Evolutionary conservation across 805 yeast species (phyloP).

Genomic region (Candida morakotiae): DNA sequence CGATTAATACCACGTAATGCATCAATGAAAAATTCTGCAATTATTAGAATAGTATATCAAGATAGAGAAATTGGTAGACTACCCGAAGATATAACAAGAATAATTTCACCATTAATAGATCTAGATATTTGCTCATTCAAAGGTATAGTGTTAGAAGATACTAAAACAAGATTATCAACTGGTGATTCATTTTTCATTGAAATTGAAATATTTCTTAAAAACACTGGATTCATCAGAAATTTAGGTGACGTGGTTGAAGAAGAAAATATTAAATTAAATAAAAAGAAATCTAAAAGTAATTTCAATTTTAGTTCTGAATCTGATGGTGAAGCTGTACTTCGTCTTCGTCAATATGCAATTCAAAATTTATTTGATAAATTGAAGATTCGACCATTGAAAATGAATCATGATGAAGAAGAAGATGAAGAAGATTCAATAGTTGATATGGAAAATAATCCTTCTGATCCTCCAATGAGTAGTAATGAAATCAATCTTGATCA

Average conservation of each 20-base stretch:
- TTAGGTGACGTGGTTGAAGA: slow-evolving; percentile 10
- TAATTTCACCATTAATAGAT: slow-evolving; percentile 63
- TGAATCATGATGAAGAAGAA: slow-evolving; percentile 10
- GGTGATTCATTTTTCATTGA: slow-evolving; percentile 77
- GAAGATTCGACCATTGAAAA: slow-evolving; percentile 23
- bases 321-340: slow-evolving; percentile 45
- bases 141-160: slow-evolving; percentile 56
- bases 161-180: slow-evolving; percentile 48
- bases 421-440: slow-evolving; percentile 5
- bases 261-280: not conserved
- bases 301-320: slow-evolving; percentile 42
- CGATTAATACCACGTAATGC: slow-evolving; percentile 25
- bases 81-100: slow-evolving; percentile 63
- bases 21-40: slow-evolving; percentile 24
- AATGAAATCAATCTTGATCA: slow-evolving; percentile 64
- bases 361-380: slow-evolving; percentile 52
- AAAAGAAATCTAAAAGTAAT: slow-evolving; percentile 13
- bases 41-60: slow-evolving; percentile 28
- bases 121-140: slow-evolving; percentile 50
- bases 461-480: slow-evolving; percentile 1
- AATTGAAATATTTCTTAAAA: slow-evolving; percentile 58
- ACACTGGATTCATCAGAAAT: slow-evolving; percentile 27
- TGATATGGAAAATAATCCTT: slow-evolving; percentile 15
- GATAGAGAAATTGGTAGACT: slow-evolving; percentile 71
- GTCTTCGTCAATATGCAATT: slow-evolving; percentile 55